Conservation (phyloP, 2,329 filamentous ascomycete genomes). For the Coleophoma crateriformis region DNA sequence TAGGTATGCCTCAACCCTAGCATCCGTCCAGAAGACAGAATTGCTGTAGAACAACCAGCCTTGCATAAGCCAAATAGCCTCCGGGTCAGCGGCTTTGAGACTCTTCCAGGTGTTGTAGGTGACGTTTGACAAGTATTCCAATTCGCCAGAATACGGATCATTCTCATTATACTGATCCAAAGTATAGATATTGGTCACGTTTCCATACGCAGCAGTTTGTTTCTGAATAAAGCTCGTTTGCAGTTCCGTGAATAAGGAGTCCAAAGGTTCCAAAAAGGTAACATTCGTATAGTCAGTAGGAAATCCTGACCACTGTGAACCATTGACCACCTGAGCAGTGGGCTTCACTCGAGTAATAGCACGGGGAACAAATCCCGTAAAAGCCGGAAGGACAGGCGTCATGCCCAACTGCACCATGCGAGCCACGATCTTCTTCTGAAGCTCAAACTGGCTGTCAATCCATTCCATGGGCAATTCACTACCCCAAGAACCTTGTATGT, state of each 20-base stretch:
- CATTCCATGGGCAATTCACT: conserved; percentile 36
- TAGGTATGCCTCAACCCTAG: conserved; percentile 42
- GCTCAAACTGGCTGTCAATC: conserved; percentile 39
- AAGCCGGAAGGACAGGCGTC: conserved; percentile 44
- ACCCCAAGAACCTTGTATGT: conserved; percentile 45
- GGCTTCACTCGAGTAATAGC: conserved; percentile 35
- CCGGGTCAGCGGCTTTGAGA: conserved; percentile 40
- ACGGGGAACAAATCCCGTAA: conserved; percentile 43
- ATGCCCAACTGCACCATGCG: conserved; percentile 48
- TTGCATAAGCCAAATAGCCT: conserved; percentile 47
- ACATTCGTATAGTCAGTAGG: conserved; percentile 35
- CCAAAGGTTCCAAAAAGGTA: conserved; percentile 41
- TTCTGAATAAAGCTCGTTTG: conserved; percentile 40
- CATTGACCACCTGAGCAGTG: conserved; percentile 35
- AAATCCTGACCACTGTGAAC: conserved; percentile 38
- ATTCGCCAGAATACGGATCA: conserved; percentile 37
- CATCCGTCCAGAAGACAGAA: conserved; percentile 36
- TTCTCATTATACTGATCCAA: conserved; percentile 50
- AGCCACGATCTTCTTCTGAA: conserved; percentile 41
- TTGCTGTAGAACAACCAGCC: conserved; percentile 43
- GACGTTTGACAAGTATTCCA: conserved; percentile 36
- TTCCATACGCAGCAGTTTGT: conserved; percentile 39
- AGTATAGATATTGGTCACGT: conserved; percentile 42
- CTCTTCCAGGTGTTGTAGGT: conserved; percentile 36
- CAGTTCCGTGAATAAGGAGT: conserved; percentile 34